Conservation (phyloP, 768 basidiomycete genomes). For the Mycena albidolilacea region DNA sequence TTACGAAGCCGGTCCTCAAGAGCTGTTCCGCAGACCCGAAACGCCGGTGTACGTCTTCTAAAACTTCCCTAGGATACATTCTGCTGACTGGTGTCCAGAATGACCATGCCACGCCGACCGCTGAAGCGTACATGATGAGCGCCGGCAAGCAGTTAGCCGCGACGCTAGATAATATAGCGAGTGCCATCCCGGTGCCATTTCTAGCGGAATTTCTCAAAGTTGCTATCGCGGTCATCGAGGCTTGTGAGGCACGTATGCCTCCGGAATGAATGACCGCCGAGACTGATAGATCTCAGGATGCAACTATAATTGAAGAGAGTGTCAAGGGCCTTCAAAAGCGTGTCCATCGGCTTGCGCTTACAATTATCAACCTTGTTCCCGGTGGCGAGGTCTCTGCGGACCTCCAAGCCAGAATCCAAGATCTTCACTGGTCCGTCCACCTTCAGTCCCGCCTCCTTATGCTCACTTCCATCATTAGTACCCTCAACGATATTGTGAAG, state of each 20-base stretch:
- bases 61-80: not conserved
- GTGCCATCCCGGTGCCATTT: slow-evolving; percentile 13
- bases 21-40: not conserved
- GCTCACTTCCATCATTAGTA: slow-evolving; percentile 5
- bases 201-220: slow-evolving; percentile 18
- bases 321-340: slow-evolving; percentile 14
- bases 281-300: slow-evolving; percentile 6
- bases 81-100: not conserved
- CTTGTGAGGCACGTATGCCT: slow-evolving; percentile 17
- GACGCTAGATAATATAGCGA: not conserved
- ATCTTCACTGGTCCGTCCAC: slow-evolving; percentile 14
- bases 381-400: not conserved
- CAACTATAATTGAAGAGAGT: slow-evolving; percentile 14
- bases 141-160: slow-evolving; percentile 7
- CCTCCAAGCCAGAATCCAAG: slow-evolving; percentile 11
- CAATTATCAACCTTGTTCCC: slow-evolving; percentile 10
- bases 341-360: slow-evolving; percentile 4
- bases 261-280: not conserved
- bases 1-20: not conserved
- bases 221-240: slow-evolving; percentile 21
- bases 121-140: slow-evolving; percentile 9
- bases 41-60: not conserved
- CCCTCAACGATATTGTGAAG: slow-evolving; percentile 11
- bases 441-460: not conserved
- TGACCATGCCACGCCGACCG: slow-evolving; percentile 2